Evolutionary conservation across 345 rosid genomes (phyloP), one percentile per base, ranked within the genome.

Genomic region (Combretum micranthum): DNA sequence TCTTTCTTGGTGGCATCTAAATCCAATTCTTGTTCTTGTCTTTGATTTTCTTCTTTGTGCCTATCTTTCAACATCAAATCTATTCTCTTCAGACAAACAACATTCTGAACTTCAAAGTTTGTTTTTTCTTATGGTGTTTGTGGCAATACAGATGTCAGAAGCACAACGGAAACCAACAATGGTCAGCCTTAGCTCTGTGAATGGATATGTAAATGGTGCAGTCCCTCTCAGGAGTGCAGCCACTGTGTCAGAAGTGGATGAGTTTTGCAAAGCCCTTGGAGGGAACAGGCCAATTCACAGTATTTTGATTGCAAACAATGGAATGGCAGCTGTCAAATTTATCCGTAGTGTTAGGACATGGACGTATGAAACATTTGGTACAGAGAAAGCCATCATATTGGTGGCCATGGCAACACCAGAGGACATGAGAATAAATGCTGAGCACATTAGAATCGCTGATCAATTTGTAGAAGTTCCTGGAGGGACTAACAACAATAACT

Each of bases 391-490:
- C 39, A 84, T 94, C 60, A 67, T 94, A 57, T 70, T 94, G 95
- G 99, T 82, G 15, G 99, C 97, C 52, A 94, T 94, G 97, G 99
- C 99, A 15, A 94, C 99, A 21, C 97, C 99, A 17, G 99, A 94
- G 67, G 99, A 94, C 81, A 94, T 94, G 99, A 81, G 95, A 77
- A 94, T 94, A 80, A 94, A 90, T 64, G 99, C 99, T 0, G 99
- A 94, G 69, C 99, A 94, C 66, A 90, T 90, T 69, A 74, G 97
- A 73, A 94, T 94, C 43, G 97, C 99, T 50, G 99, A 94, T 80
- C 97, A 87, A 71, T 94, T 94, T 78, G 99, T 94, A 14, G 99
- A 94, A 81, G 97, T 94, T 76, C 97, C 99, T 7, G 99, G 99
- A 42, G 99, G 99, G 69, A 94, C 97, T 13, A 94, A 94, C 77